Conservation (phyloP, 2,329 filamentous ascomycete species). For the Colletotrichum melonis region DNA sequence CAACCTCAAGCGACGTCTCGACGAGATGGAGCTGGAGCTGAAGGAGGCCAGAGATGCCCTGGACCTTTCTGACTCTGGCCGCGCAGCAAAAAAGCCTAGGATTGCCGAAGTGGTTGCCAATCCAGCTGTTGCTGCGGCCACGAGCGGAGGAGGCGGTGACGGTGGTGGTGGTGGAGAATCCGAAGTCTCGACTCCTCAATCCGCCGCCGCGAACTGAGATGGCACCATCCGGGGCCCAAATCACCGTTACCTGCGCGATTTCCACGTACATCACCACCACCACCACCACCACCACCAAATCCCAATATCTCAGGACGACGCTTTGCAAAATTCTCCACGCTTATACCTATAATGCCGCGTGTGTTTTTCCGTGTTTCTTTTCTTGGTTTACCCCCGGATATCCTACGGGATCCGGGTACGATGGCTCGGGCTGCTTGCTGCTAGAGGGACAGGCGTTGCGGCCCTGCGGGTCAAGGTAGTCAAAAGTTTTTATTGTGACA, state of each 20-base stretch:
- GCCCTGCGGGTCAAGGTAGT: neutral
- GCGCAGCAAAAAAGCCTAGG: constrained; percentile 34
- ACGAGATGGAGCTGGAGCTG: constrained; percentile 77
- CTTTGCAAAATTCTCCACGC: constrained; percentile 13
- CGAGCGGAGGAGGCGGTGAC: neutral
- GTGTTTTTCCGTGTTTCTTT: constrained; percentile 9
- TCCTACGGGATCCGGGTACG: neutral
- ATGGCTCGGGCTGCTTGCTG: constrained; percentile 10
- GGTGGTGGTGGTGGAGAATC: constrained; percentile 7
- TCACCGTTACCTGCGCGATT: constrained; percentile 11
- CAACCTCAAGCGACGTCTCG: constrained; percentile 83
- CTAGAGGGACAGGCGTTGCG: constrained; percentile 28
- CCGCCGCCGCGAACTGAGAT: constrained; percentile 14
- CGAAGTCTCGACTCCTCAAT: constrained; percentile 34
- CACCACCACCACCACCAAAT: neutral
- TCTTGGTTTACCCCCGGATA: neutral
- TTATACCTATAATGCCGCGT: constrained; percentile 35
- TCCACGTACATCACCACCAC: neutral
- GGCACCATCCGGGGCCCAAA: neutral
- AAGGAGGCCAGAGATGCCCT: constrained; percentile 43
- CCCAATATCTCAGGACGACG: neutral
- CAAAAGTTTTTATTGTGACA: neutral
- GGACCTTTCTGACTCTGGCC: constrained; percentile 26
- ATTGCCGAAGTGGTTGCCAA: constrained; percentile 19
- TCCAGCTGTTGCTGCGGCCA: no score